A percentile compares a stretch with the other conserved stretches of the same genome.
phyloP scores from a whole-genome alignment of 352 stramenopile genomes.

The Globisporangium alternatum region DNA sequence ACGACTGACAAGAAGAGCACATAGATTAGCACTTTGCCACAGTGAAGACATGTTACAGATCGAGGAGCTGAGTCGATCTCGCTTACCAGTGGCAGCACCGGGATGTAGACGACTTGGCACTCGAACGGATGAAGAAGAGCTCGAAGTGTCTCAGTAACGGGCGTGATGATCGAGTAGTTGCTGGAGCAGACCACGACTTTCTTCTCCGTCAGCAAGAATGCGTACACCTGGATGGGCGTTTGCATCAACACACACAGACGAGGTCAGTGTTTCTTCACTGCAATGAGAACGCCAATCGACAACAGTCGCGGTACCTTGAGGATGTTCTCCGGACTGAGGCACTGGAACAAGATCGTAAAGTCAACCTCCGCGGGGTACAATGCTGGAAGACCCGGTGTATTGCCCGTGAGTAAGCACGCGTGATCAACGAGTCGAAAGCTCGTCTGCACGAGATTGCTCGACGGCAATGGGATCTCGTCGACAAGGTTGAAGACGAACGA shows the following conservation, averaged over 20 bases:
- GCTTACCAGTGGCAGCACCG: conserved; percentile 55
- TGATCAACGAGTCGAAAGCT: conserved; percentile 38
- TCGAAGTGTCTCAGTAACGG: conserved; percentile 58
- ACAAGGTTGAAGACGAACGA: conserved; percentile 54
- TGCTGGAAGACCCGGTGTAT: conserved; percentile 19
- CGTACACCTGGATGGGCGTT: conserved; percentile 31
- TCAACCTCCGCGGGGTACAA: conserved; percentile 61
- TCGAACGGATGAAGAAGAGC: conserved; percentile 64
- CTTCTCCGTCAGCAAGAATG: conserved; percentile 61
- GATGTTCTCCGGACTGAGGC: conserved; percentile 60
- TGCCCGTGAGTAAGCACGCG: conserved; percentile 32
- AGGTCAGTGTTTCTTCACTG: background rate
- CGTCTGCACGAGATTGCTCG: conserved; percentile 26
- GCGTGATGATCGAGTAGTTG: conserved; percentile 57
- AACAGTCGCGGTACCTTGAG: conserved; percentile 37
- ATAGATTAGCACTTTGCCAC: background rate
- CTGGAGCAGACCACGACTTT: conserved; percentile 63
- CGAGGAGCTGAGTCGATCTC: background rate
- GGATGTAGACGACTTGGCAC: conserved; percentile 76
- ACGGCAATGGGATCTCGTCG: conserved; percentile 41
- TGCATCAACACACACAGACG: background rate
- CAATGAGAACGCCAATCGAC: background rate
- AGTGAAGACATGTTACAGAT: background rate
- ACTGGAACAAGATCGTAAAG: conserved; percentile 71
- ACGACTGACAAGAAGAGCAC: conserved; percentile 25